Conservation (phyloP, 2,329 filamentous ascomycete species). For the Acephala macrosclerotiorum region DNA sequence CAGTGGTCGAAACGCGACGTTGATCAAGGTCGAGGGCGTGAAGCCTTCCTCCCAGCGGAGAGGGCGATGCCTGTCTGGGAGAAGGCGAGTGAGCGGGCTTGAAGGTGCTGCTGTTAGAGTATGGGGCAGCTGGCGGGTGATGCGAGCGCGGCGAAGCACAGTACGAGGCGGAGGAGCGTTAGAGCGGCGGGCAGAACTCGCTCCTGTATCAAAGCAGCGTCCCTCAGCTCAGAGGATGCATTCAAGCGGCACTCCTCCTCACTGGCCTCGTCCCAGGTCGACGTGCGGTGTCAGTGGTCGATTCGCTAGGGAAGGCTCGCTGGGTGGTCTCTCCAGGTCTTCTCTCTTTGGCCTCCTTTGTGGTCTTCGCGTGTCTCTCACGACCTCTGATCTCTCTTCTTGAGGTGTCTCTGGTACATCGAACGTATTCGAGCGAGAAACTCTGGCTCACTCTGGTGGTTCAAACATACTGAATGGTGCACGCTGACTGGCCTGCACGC, state of each 20-base stretch:
- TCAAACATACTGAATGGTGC: background rate
- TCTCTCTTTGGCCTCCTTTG: slow-evolving; percentile 1
- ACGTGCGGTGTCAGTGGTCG: background rate
- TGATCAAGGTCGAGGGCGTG: slow-evolving; percentile 10
- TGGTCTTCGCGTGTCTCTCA: slow-evolving; percentile 6
- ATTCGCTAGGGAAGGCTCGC: background rate
- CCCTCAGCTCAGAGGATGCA: background rate
- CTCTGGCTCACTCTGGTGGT: slow-evolving; percentile 7
- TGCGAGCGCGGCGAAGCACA: background rate
- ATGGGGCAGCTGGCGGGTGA: background rate
- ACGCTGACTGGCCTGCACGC: background rate
- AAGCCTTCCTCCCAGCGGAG: background rate
- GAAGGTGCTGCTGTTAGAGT: background rate
- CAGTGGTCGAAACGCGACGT: slow-evolving; percentile 24
- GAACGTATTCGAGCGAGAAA: background rate
- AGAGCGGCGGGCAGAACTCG: background rate
- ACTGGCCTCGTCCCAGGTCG: background rate
- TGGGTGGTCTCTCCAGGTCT: background rate
- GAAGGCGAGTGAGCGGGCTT: background rate
- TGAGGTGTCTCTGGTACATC: background rate
- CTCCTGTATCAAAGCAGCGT: background rate
- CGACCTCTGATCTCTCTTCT: slow-evolving; percentile 2
- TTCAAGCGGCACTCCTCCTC: background rate
- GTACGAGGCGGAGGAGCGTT: background rate
- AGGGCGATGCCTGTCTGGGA: slow-evolving; percentile 5